Base-by-base conservation (phyloP, 164 flowering plant genomes). In the Saururus chinensis region DNA sequence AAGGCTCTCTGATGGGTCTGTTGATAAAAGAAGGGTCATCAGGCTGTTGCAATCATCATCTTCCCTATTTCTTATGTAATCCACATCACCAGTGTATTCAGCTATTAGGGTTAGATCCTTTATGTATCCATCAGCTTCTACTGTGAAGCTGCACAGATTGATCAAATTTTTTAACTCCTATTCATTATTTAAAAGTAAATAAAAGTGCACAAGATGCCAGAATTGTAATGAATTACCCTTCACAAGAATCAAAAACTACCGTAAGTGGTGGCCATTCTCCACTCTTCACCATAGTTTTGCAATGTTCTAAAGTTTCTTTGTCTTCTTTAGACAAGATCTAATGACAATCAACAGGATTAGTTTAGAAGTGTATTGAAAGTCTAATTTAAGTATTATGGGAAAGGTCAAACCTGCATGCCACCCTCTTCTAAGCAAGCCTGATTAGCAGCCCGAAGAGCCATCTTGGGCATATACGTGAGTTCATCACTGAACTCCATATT, bases 211-310 rank as follows among this genome's bases (percentile, higher is more conserved):
- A 17, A 65, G 53, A 64, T 24, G 25, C 24, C 14, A 45, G 11
- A 45, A 45, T 12, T 45, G 14, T 12, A 49, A 58, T 21, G 25
- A 19, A 26, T 23, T 86, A 87, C 95, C 95, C 95, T 81, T 85
- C 84, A 64, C 66, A 70, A 14, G 74, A 63, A 75, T 87, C 91
- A 74, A 71, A 84, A 59, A 79, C 81, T 11, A 87, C 86, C 0
- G 76, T 14, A 61, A 87, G 84, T 13, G 95, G 91, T 55, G 95
- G 91, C 66, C 82, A 83, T 78, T 80, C 81, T 40, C 91, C 95
- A 67, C 77, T 68, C 67, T 51, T 74, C 56, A 35, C 54, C 95
- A 87, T 85, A 24, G 79, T 74, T 66, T 66, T 73, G 74, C 91
- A 87, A 40, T 66, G 64, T 49, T 82, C 78, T 69, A 81, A 63